Percentiles rank a stretch among this genome's conserved stretches.
Evolutionary conservation across 2,329 filamentous ascomycete species (phyloP).

Genomic region (Aspergillus sp.): DNA sequence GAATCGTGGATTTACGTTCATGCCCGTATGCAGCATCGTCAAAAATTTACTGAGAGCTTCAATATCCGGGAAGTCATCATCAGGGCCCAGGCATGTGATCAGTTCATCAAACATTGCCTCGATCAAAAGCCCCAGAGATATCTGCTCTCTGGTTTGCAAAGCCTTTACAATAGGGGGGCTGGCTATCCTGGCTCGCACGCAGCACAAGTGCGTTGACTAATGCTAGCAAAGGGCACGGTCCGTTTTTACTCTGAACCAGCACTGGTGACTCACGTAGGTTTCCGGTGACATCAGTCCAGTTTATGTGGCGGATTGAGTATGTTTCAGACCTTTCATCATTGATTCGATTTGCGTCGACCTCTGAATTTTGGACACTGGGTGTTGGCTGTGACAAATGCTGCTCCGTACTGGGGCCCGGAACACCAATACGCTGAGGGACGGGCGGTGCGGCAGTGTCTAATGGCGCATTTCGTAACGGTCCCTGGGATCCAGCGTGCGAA

Average conservation of each 20-base stretch:
- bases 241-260: conserved; percentile 87
- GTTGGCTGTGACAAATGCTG: conserved; percentile 3
- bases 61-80: conserved; percentile 74
- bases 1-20: conserved; percentile 96
- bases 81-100: conserved; percentile 68
- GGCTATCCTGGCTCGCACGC: conserved; percentile 63
- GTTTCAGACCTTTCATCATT: conserved; percentile 61
- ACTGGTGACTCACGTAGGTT: conserved; percentile 76
- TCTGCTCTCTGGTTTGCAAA: conserved; percentile 74
- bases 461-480: neutral
- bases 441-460: conserved; percentile 3
- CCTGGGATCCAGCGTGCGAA: neutral
- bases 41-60: conserved; percentile 84
- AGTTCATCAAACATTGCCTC: conserved; percentile 92
- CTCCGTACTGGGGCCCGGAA: conserved; percentile 1
- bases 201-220: conserved; percentile 88
- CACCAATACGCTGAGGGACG: conserved; percentile 5
- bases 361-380: conserved; percentile 13
- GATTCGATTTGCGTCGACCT: conserved; percentile 29
- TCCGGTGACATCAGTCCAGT: conserved; percentile 69
- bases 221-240: conserved; percentile 87
- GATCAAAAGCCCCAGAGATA: conserved; percentile 78
- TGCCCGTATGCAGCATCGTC: conserved; percentile 83
- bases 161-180: conserved; percentile 74
- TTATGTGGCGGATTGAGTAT: conserved; percentile 88